phyloP scores from a whole-genome alignment of 495 filamentous ascomycete species.

The Penicillium taxi region DNA sequence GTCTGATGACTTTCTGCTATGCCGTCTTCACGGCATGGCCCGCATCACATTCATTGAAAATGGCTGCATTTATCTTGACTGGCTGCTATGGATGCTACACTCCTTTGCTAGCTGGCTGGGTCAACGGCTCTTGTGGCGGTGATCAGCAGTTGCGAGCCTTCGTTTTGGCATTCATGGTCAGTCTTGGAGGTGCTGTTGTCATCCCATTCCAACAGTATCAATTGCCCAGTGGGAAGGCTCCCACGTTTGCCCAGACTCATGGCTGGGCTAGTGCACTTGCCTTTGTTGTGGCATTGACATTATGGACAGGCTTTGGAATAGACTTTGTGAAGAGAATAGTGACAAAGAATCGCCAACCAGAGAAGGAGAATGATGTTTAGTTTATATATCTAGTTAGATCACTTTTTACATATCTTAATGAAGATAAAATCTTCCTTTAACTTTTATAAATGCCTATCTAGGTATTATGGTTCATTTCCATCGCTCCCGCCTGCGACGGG shows the following conservation, averaged over 20 bases:
- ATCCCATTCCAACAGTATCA: conserved; percentile 11
- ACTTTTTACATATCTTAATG: too few relatives aligned
- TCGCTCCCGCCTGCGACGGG: too few relatives aligned
- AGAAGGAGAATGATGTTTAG: too few relatives aligned
- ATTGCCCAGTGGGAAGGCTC: conserved; percentile 7
- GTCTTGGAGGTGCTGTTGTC: conserved; percentile 12
- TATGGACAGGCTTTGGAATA: conserved; percentile 8
- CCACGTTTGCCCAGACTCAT: conserved; percentile 3
- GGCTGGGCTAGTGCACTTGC: conserved; percentile 6
- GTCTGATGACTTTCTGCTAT: conserved; percentile 8
- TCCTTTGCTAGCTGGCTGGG: conserved; percentile 12
- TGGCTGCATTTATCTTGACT: conserved; percentile 9
- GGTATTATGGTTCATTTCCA: too few relatives aligned
- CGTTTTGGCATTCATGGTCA: conserved; percentile 14
- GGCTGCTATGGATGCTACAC: conserved; percentile 11
- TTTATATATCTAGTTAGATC: too few relatives aligned
- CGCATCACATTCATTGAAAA: conserved; percentile 5
- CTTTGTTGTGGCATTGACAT: conserved; percentile 4
- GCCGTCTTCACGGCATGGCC: conserved; percentile 11
- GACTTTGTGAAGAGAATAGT: conserved; percentile 3
- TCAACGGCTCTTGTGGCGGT: conserved; percentile 11
- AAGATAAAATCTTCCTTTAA: too few relatives aligned
- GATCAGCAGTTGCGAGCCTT: conserved; percentile 15
- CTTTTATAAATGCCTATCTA: too few relatives aligned
- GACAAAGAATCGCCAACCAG: too few relatives aligned